Percentiles rank a stretch among this genome's conserved stretches.
Evolutionary conservation across 2,329 filamentous ascomycete genomes (phyloP).

Genomic region (Stagonosporopsis cucurbitacearum): DNA sequence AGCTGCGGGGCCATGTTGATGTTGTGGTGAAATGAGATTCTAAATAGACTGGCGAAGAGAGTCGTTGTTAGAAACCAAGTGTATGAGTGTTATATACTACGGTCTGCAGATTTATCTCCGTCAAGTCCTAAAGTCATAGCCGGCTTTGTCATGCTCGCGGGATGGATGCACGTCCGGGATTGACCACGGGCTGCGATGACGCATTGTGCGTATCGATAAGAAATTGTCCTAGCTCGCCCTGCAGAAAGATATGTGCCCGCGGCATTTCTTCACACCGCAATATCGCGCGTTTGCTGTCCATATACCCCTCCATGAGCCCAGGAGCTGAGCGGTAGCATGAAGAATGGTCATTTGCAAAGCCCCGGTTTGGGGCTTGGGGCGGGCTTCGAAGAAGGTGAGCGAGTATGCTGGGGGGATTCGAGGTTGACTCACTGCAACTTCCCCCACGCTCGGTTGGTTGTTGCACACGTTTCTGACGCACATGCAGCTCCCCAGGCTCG

Average conservation of each 20-base stretch:
- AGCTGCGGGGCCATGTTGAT: conserved; percentile 59
- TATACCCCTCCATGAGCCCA: conserved; percentile 16
- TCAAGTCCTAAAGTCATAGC: conserved; percentile 3
- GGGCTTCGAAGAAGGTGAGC: conserved; percentile 31
- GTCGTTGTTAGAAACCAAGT: conserved; percentile 1
- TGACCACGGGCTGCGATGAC: conserved; percentile 20
- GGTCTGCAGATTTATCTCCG: conserved; percentile 2
- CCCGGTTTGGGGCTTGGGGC: conserved; percentile 44
- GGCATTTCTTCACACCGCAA: conserved; percentile 14
- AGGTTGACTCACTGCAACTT: conserved; percentile 17
- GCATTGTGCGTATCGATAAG: conserved; percentile 31
- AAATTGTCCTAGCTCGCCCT: conserved; percentile 11
- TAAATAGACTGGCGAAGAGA: neutral
- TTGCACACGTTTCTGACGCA: conserved; percentile 17
- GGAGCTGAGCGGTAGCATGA: conserved; percentile 42
- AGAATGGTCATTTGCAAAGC: conserved; percentile 48
- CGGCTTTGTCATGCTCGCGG: conserved; percentile 14
- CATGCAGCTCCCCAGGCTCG: conserved; percentile 27
- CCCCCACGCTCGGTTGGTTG: neutral
- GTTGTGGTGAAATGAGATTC: neutral
- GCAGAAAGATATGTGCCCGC: conserved; percentile 18
- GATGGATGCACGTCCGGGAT: neutral
- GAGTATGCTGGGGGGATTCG: conserved; percentile 2
- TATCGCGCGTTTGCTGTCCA: conserved; percentile 3
- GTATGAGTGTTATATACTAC: neutral